These are phyloP conservation scores for Forsythia viridissima DNA, from an alignment of 257 asterid species.

Conservation along the genomic window DNA sequence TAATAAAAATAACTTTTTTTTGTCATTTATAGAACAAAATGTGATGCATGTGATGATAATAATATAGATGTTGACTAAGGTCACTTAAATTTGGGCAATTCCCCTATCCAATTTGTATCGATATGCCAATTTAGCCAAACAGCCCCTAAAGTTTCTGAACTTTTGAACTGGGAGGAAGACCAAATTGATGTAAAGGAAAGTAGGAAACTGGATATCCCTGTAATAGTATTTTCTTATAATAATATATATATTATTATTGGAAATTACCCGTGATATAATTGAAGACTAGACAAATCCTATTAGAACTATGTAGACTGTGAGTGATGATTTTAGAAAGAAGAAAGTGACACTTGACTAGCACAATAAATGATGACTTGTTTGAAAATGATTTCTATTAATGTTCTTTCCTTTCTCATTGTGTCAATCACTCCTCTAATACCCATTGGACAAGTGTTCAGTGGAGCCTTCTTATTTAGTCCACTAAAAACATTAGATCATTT, in stretches of 20 bases:
- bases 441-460: too few species aligned
- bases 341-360: slow-evolving; percentile 29
- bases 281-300: background rate
- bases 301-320: slow-evolving; percentile 15
- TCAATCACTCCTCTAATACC: too few species aligned
- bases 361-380: slow-evolving; percentile 46
- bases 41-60: slow-evolving; percentile 11
- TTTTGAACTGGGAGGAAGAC: background rate
- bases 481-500: too few species aligned
- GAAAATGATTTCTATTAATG: background rate
- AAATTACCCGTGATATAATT: slow-evolving; percentile 14
- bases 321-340: slow-evolving; percentile 24
- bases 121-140: background rate
- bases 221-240: too few species aligned
- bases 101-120: too few species aligned
- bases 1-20: background rate
- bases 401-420: too few species aligned
- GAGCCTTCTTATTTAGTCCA: too few species aligned
- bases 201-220: background rate
- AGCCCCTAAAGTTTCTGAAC: background rate
- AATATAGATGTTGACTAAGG: background rate
- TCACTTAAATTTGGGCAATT: background rate
- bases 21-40: slow-evolving; percentile 1
- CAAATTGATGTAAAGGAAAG: background rate
- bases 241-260: too few species aligned